Evolutionary conservation across 805 yeast species (phyloP).

Genomic region (Kodamaea restingae): DNA sequence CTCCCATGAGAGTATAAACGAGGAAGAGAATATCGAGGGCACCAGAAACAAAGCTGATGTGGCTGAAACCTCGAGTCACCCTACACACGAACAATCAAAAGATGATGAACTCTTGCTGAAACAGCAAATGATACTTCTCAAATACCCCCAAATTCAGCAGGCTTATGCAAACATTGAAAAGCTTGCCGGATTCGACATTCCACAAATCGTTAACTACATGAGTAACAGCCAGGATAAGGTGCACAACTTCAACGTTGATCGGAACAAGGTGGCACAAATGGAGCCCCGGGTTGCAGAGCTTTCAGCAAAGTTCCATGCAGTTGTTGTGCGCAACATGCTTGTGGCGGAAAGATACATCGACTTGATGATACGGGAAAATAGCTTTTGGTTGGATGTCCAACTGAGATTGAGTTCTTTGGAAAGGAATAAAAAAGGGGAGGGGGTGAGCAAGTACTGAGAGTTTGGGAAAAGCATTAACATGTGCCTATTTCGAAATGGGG

Average conservation of each 20-base stretch:
- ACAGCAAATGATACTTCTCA: conserved; percentile 20
- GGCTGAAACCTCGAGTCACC: no score
- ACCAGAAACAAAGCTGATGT: no score
- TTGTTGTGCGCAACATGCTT: conserved; percentile 27
- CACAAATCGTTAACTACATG: conserved; percentile 17
- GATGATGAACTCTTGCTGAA: conserved; percentile 1
- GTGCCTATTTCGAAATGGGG: no score
- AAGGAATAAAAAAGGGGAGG: conserved; percentile 1
- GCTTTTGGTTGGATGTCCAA: conserved; percentile 26
- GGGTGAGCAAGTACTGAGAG: conserved; percentile 5
- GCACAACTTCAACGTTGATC: conserved; percentile 15
- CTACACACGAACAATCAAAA: not conserved
- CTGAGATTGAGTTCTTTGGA: conserved; percentile 10
- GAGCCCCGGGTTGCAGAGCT: conserved; percentile 11
- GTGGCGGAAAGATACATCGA: conserved; percentile 25
- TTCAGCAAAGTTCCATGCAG: conserved; percentile 16
- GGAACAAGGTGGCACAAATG: conserved; percentile 3
- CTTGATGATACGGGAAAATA: conserved; percentile 20
- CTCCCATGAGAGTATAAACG: no score
- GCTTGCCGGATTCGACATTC: conserved; percentile 21
- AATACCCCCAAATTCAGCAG: conserved; percentile 18
- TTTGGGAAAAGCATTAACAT: no score
- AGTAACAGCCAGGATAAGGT: conserved; percentile 15
- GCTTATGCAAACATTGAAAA: conserved; percentile 20
- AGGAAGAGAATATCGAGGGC: no score